Conservation (phyloP, 805 yeast genomes). For the Wickerhamiella azyma region DNA sequence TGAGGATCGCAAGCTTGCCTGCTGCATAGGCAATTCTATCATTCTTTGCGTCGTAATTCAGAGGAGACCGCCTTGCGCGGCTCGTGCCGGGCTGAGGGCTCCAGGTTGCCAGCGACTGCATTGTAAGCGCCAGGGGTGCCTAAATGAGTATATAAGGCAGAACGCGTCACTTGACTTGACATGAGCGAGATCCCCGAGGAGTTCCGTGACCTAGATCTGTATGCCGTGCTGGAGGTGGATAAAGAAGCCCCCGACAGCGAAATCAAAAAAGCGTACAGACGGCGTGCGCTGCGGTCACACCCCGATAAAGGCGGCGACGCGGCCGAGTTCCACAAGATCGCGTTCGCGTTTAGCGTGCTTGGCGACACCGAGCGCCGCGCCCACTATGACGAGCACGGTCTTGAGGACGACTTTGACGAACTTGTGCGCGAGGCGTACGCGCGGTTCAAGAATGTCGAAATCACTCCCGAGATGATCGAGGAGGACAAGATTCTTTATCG, state of each 20-base stretch:
- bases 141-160: too few relatives aligned
- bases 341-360: slow-evolving; percentile 59
- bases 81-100: slow-evolving; percentile 75
- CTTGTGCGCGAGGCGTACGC: slow-evolving; percentile 27
- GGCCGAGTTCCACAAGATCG: slow-evolving; percentile 48
- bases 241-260: slow-evolving; percentile 28
- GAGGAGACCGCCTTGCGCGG: slow-evolving; percentile 53
- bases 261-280: slow-evolving; percentile 55
- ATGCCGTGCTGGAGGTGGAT: slow-evolving; percentile 19
- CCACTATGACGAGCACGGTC: slow-evolving; percentile 60
- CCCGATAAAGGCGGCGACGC: slow-evolving; percentile 50
- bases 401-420: slow-evolving; percentile 32
- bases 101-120: slow-evolving; percentile 24
- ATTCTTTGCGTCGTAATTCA: slow-evolving; percentile 58
- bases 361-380: slow-evolving; percentile 43
- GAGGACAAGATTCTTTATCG: slow-evolving; percentile 56
- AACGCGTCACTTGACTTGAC: too few relatives aligned
- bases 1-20: slow-evolving; percentile 65
- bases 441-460: slow-evolving; percentile 24
- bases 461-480: slow-evolving; percentile 38
- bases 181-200: slow-evolving; percentile 15
- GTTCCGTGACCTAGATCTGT: slow-evolving; percentile 21
- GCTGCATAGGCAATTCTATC: slow-evolving; percentile 67
- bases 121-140: not conserved
- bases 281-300: slow-evolving; percentile 47